These are phyloP conservation scores for Kwoniella pini DNA, from an alignment of 768 basidiomycete species.

Conservation along the genomic window DNA sequence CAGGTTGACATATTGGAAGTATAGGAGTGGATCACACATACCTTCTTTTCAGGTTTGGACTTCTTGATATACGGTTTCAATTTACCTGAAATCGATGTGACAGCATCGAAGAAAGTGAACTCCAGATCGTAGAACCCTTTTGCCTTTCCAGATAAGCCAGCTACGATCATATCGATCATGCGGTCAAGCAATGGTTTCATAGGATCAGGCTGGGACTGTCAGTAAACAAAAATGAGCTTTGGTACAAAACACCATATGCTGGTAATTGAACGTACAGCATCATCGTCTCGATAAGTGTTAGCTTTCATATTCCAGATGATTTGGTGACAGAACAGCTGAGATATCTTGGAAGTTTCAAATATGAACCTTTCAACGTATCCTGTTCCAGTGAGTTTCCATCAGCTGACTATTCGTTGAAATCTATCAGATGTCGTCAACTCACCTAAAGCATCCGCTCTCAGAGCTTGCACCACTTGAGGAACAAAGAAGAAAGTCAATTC, in stretches of 20 bases:
- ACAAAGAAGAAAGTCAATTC: conserved; percentile 98
- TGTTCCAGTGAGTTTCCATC: conserved; percentile 47
- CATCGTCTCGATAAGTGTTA: conserved; percentile 91
- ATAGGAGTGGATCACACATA: conserved; percentile 35
- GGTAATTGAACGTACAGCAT: conserved; percentile 66
- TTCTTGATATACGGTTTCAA: conserved; percentile 94
- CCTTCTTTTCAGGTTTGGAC: conserved; percentile 96
- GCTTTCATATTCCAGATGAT: conserved; percentile 99
- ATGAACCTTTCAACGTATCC: conserved; percentile 95
- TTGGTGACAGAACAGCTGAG: conserved; percentile 97
- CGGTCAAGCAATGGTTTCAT: conserved; percentile 94
- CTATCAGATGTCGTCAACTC: conserved; percentile 30
- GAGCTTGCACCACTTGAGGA: conserved; percentile 94
- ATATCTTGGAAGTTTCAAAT: conserved; percentile 95
- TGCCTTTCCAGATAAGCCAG: conserved; percentile 83
- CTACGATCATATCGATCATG: conserved; percentile 77
- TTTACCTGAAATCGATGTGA: conserved; percentile 97
- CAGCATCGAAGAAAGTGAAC: conserved; percentile 91
- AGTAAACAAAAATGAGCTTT: too few relatives aligned
- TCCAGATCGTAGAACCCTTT: conserved; percentile 88
- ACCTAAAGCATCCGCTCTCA: conserved; percentile 88
- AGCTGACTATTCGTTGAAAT: background rate
- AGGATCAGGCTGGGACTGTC: conserved; percentile 64
- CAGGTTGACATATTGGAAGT: conserved; percentile 8
- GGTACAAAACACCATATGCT: too few relatives aligned